Conservation (phyloP, 345 rosid species). For the Microthlaspi erraticum region DNA sequence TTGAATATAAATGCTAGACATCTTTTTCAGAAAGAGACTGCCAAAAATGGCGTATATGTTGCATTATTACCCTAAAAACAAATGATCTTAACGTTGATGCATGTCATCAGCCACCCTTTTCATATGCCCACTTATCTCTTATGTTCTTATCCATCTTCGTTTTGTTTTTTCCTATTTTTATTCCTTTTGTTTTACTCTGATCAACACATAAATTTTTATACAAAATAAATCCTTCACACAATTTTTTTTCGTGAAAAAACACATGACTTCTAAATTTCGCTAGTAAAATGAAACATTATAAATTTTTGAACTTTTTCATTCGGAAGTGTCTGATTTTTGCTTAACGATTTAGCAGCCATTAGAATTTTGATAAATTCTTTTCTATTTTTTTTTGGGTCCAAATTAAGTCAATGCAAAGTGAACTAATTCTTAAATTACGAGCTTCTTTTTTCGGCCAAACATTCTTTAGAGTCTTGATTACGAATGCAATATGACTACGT, state of each 20-base stretch:
- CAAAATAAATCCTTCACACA: background rate
- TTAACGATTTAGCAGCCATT: background rate
- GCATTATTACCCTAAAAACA: conserved; percentile 26
- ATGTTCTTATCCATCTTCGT: conserved; percentile 18
- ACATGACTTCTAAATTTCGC: background rate
- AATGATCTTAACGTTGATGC: conserved; percentile 29
- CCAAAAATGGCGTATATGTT: conserved; percentile 27
- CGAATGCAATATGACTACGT: conserved; percentile 34
- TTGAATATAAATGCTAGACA: conserved; percentile 37
- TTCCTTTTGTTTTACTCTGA: background rate
- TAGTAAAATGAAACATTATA: background rate
- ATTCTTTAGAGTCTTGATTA: conserved; percentile 19
- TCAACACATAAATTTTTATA: background rate
- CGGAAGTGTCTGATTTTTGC: background rate
- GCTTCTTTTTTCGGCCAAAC: conserved; percentile 28
- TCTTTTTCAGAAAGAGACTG: conserved; percentile 37
- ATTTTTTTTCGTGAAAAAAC: background rate
- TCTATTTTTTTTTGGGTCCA: background rate
- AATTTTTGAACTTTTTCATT: background rate
- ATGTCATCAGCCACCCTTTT: conserved; percentile 30
- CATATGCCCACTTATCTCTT: conserved; percentile 22
- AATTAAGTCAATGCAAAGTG: conserved; percentile 12
- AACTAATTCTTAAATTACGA: conserved; percentile 20
- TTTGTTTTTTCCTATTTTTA: background rate
- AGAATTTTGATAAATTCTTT: background rate